Evolutionary conservation across 441 rosid genomes (phyloP), one percentile per base, ranked within the genome.

Genomic region (Viola pubescens): DNA sequence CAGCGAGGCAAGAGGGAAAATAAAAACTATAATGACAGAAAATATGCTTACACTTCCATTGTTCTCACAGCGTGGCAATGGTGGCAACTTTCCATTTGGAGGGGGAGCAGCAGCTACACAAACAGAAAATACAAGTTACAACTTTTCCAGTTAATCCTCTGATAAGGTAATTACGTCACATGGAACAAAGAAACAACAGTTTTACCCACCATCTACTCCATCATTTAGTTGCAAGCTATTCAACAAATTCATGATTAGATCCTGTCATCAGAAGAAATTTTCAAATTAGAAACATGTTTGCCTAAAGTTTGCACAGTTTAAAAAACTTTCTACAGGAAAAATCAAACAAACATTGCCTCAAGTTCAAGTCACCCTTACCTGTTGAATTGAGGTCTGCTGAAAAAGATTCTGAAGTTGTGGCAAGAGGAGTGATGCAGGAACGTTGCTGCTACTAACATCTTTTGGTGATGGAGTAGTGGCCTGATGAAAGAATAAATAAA

Each of bases 41-140:
- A 60, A 45, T 40, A 40, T 66, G 63, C 89, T 81, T 70, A 94
- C 97, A 54, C 44, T 81, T 76, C 90, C 97, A 76, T 84, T 91
- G 70, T 69, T 87, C 72, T 94, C 99, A 7, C 75, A 42, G 42
- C 76, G 90, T 65, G 97, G 86, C 59, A 85, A 72, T 1, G 82
- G 88, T 40, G 91, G 97, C 78, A 88, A 82, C 80, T 88, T 94
- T 50, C 97, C 97, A 55, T 85, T 87, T 74, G 82, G 97, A 64
- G 75, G 1, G 1, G 26, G 1, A 19, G 26, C 26, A 19, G 26
- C 26, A 19, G 26, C 59, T 86, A 52, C 74, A 78, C 55, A 66
- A 64, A 26, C 64, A 49, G 52, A 52, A 68, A 43, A 44, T 19
- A 19, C 26, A 12, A 10, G 44, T 10, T 54, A 65, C 42, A 61